phyloP scores from a whole-genome alignment of 2,329 filamentous ascomycete species.

The Rhexocercosporidium sp. region DNA sequence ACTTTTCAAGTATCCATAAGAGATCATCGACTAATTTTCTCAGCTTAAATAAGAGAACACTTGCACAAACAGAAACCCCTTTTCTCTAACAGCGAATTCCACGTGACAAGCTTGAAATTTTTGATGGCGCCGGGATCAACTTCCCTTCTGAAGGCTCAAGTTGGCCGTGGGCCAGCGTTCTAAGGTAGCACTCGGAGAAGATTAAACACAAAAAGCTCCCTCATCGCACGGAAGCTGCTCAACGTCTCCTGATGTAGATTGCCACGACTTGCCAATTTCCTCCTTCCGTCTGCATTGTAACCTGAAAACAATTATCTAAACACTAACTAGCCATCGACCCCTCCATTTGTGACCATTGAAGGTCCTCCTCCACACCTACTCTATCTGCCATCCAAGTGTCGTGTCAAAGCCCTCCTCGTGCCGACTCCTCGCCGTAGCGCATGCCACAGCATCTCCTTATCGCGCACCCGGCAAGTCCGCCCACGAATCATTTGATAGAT shows the following conservation, averaged over 20 bases:
- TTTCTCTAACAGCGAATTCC: not conserved
- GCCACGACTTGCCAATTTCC: not conserved
- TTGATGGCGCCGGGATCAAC: not conserved
- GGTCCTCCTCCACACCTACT: not conserved
- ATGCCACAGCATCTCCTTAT: constrained; percentile 8
- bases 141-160: not conserved
- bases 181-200: too few species aligned
- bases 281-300: not conserved
- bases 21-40: too few species aligned
- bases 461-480: constrained; percentile 1
- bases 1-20: too few species aligned
- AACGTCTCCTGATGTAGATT: not conserved
- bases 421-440: constrained; percentile 5
- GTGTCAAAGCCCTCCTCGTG: not conserved
- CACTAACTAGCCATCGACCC: not conserved
- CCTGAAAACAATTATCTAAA: not conserved
- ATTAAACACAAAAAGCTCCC: not conserved
- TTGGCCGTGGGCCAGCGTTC: too few species aligned
- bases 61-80: too few species aligned
- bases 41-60: too few species aligned
- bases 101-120: not conserved
- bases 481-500: constrained; percentile 15
- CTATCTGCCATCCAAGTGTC: not conserved
- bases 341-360: not conserved
- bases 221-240: not conserved